These are phyloP conservation scores for Acanthamoeba lugdunensis DNA, from an alignment of 208 protist species.

Conservation along the genomic window DNA sequence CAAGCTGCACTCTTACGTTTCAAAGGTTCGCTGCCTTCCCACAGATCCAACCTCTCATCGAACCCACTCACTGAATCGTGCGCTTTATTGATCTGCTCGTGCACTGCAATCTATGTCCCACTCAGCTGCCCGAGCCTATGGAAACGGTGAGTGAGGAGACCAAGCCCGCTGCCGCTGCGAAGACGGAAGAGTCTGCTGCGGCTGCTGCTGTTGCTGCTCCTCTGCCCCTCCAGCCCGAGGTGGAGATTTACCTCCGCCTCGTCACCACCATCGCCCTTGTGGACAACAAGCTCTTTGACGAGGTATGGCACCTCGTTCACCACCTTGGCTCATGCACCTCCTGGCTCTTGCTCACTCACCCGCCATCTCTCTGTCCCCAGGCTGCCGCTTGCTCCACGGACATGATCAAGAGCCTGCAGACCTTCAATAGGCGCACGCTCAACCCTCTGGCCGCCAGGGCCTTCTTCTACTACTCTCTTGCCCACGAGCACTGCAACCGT, in stretches of 20 bases:
- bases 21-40: neutral
- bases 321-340: neutral
- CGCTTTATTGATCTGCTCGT: no score
- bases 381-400: conserved; percentile 30
- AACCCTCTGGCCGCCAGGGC: conserved; percentile 83
- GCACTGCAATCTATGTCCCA: neutral
- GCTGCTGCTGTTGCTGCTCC: neutral
- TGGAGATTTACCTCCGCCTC: conserved; percentile 82
- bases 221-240: conserved; percentile 70
- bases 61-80: no score
- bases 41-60: no score
- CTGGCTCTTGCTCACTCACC: neutral
- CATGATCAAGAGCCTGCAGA: conserved; percentile 62
- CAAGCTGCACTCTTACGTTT: neutral
- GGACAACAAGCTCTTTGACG: conserved; percentile 76
- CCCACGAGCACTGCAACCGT: conserved; percentile 77
- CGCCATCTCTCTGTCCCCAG: neutral
- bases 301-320: conserved; percentile 1
- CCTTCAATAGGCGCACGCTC: conserved; percentile 79
- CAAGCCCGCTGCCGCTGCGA: neutral
- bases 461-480: conserved; percentile 85
- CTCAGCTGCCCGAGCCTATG: conserved; percentile 27
- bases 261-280: conserved; percentile 81
- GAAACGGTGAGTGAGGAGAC: conserved; percentile 30
- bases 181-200: neutral